Conservation (phyloP, 2,329 filamentous ascomycete genomes). For the Ceratocystis alfenasii region DNA sequence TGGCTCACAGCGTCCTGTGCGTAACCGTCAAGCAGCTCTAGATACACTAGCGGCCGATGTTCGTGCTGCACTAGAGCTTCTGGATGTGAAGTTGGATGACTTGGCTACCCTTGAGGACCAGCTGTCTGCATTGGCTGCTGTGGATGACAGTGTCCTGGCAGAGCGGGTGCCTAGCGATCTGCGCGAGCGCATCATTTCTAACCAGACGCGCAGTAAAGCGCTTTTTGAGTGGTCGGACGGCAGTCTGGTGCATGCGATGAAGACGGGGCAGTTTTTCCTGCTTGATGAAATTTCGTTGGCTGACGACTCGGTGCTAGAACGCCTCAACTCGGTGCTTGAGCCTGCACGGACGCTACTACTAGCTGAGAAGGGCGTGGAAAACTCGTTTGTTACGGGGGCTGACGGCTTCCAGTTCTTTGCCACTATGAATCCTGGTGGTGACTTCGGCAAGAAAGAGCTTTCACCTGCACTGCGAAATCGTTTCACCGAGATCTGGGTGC, state of each 20-base stretch:
- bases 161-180: conserved; percentile 39
- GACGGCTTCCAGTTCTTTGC: conserved; percentile 90
- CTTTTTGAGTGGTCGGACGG: conserved; percentile 96
- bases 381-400: conserved; percentile 64
- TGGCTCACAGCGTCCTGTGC: conserved; percentile 80
- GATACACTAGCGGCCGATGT: conserved; percentile 55
- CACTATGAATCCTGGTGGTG: conserved; percentile 97
- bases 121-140: conserved; percentile 34
- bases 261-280: conserved; percentile 75
- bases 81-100: conserved; percentile 22
- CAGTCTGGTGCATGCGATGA: conserved; percentile 88
- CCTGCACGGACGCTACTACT: conserved; percentile 73
- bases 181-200: conserved; percentile 36
- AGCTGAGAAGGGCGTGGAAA: conserved; percentile 80
- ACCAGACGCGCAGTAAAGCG: conserved; percentile 57
- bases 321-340: conserved; percentile 92
- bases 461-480: conserved; percentile 90
- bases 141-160: conserved; percentile 34
- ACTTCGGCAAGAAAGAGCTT: conserved; percentile 95
- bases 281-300: conserved; percentile 96
- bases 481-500: conserved; percentile 98
- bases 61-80: conserved; percentile 34
- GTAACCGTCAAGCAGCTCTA: conserved; percentile 66
- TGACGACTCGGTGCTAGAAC: conserved; percentile 91
- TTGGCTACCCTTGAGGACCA: conserved; percentile 15